These are phyloP conservation scores for Dictyostelium gargantuum DNA, from an alignment of 208 protist genomes.

Conservation along the genomic window DNA sequence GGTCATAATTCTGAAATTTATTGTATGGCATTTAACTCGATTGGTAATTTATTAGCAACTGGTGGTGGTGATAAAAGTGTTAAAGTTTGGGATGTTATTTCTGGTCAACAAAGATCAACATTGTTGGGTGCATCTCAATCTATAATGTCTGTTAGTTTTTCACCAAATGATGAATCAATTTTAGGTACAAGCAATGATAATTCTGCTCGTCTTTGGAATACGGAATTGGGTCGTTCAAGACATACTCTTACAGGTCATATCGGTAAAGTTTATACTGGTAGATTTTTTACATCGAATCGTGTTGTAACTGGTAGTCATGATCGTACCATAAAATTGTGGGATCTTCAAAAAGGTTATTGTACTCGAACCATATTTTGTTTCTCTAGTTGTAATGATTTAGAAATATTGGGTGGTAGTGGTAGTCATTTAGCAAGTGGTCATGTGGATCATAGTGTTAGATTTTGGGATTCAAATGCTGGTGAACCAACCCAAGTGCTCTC, in stretches of 20 bases:
- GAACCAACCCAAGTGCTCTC: conserved; percentile 69
- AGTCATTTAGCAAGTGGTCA: conserved; percentile 72
- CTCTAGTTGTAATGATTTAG: conserved; percentile 80
- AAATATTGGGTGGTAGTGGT: conserved; percentile 1
- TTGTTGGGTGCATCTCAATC: conserved; percentile 70
- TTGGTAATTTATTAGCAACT: conserved; percentile 71
- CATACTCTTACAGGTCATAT: conserved; percentile 85
- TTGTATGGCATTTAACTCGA: conserved; percentile 59
- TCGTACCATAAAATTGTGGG: conserved; percentile 85
- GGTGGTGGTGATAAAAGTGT: conserved; percentile 73
- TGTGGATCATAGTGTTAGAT: conserved; percentile 76
- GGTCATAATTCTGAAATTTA: conserved; percentile 70
- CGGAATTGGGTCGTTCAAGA: conserved; percentile 55
- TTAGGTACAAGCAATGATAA: conserved; percentile 79
- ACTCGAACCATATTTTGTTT: conserved; percentile 81
- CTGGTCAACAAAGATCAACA: conserved; percentile 34
- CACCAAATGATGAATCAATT: conserved; percentile 71
- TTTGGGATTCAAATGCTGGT: conserved; percentile 79
- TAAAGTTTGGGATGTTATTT: conserved; percentile 72
- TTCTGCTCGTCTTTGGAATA: conserved; percentile 70
- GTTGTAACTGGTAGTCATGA: conserved; percentile 79
- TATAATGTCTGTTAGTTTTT: conserved; percentile 72
- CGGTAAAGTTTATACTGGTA: conserved; percentile 78
- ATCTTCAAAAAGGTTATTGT: conserved; percentile 81
- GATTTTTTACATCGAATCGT: conserved; percentile 70